Evolutionary conservation across 2,329 filamentous ascomycete species (phyloP).

Genomic region (Didymella lethalis): DNA sequence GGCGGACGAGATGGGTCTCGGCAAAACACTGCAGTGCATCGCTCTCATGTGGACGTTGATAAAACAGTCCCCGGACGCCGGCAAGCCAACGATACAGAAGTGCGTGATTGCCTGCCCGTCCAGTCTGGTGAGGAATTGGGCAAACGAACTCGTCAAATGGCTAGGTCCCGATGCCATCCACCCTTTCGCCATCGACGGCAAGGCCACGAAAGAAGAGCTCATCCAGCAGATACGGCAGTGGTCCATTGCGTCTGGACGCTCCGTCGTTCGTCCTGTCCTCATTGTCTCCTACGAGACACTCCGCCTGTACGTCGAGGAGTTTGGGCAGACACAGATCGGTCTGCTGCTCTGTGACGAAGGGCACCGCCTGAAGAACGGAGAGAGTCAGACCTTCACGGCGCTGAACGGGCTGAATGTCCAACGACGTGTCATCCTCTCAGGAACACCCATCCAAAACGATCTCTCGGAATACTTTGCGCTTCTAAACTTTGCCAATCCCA

Average conservation of each 20-base stretch:
- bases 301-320: slow-evolving; percentile 86
- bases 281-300: slow-evolving; percentile 98
- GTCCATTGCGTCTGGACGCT: slow-evolving; percentile 89
- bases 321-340: slow-evolving; percentile 89
- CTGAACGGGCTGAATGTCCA: slow-evolving; percentile 90
- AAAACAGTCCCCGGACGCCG: slow-evolving; percentile 95
- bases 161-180: slow-evolving; percentile 88
- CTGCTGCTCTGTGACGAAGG: slow-evolving; percentile 95
- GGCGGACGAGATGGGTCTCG: slow-evolving; percentile 98
- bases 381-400: slow-evolving; percentile 93
- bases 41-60: slow-evolving; percentile 94
- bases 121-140: slow-evolving; percentile 97
- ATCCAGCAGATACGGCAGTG: slow-evolving; percentile 91
- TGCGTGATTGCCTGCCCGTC: slow-evolving; percentile 97
- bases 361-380: slow-evolving; percentile 94
- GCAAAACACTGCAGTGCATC: slow-evolving; percentile 97
- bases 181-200: slow-evolving; percentile 96
- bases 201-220: slow-evolving; percentile 92
- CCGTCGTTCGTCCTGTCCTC: slow-evolving; percentile 88
- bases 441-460: slow-evolving; percentile 97
- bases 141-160: slow-evolving; percentile 97
- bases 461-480: slow-evolving; percentile 97
- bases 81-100: slow-evolving; percentile 92
- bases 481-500: slow-evolving; percentile 95
- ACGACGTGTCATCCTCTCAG: slow-evolving; percentile 90